Conservation (phyloP, 306 rosid species). For the Purshia tridentata region DNA sequence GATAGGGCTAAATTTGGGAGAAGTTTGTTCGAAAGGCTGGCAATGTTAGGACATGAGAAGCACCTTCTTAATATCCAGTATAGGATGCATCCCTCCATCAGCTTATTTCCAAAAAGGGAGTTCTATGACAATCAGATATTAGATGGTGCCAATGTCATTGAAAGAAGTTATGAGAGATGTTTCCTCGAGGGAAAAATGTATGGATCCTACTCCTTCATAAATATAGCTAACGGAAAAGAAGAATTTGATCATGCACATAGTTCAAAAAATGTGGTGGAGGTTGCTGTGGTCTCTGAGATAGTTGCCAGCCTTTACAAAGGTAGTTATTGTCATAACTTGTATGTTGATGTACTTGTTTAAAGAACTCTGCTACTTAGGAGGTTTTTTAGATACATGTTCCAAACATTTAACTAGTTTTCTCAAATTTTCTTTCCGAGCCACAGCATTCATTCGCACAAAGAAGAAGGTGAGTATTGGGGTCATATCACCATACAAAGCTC, state of each 20-base stretch:
- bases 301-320: constrained; percentile 46
- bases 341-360: neutral
- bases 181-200: constrained; percentile 33
- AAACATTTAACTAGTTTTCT: neutral
- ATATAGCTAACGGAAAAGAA: constrained; percentile 40
- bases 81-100: constrained; percentile 46
- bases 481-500: constrained; percentile 63
- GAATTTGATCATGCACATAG: constrained; percentile 19
- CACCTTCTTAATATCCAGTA: constrained; percentile 39
- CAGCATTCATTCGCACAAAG: constrained; percentile 34
- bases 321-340: constrained; percentile 11
- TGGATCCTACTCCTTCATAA: constrained; percentile 36
- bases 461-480: constrained; percentile 59
- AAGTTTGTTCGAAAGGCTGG: constrained; percentile 45
- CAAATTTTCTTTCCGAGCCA: constrained; percentile 20
- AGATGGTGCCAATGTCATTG: constrained; percentile 27
- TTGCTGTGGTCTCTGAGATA: constrained; percentile 42
- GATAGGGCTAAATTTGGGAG: constrained; percentile 43
- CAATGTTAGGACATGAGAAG: constrained; percentile 28
- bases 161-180: constrained; percentile 2
- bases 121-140: constrained; percentile 24
- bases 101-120: constrained; percentile 37
- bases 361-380: neutral
- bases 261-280: constrained; percentile 43
- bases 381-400: neutral